Evolutionary conservation across 2,329 filamentous ascomycete species (phyloP).

Genomic region (Aspergillus bombycis): DNA sequence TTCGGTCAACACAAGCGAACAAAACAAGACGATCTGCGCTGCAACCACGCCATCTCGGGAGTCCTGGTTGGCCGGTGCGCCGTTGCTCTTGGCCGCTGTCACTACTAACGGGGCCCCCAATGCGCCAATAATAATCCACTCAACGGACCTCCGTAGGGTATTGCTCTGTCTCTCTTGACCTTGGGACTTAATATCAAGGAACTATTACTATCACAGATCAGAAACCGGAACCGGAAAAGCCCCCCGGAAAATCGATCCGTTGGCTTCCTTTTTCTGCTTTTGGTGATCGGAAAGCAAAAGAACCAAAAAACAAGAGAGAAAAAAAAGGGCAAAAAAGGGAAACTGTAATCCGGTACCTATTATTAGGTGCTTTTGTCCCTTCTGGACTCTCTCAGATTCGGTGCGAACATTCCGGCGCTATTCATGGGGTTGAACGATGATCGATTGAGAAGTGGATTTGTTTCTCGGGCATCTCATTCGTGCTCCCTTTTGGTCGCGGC

Average conservation of each 20-base stretch:
- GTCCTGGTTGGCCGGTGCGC: constrained; percentile 5
- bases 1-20: neutral
- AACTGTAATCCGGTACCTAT: constrained; percentile 1
- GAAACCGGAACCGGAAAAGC: constrained; percentile 1
- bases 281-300: neutral
- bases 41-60: constrained; percentile 16
- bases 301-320: neutral
- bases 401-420: constrained; percentile 1
- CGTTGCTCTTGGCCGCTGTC: neutral
- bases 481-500: neutral
- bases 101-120: constrained; percentile 3
- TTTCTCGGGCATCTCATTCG: neutral
- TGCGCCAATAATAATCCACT: constrained; percentile 4
- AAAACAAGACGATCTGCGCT: constrained; percentile 4
- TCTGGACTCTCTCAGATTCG: neutral
- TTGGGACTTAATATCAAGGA: neutral
- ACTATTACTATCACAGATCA: neutral
- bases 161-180: neutral
- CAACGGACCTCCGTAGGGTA: constrained; percentile 1
- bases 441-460: constrained; percentile 3
- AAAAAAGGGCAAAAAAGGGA: neutral
- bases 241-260: neutral
- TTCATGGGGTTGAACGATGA: neutral
- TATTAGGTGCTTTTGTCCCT: neutral
- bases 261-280: neutral